Base-by-base conservation (phyloP, 176 grass and related monocot genomes). In the Hyparrhenia diplandra region DNA sequence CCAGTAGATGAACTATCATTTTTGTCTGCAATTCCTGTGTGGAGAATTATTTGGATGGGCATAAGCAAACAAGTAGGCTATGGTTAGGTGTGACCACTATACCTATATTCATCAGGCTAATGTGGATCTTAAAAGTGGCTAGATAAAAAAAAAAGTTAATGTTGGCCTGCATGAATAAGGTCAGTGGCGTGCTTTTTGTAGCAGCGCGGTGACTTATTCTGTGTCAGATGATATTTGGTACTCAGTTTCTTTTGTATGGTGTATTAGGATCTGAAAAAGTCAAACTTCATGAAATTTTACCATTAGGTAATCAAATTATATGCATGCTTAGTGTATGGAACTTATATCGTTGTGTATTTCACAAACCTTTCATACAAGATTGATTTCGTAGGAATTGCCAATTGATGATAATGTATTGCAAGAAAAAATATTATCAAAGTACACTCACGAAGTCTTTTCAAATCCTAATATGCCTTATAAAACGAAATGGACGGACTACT, bases 21-120 rank as follows among this genome's bases (percentile, higher is more conserved):
- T 77, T 61, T 76, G 45, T 46, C 5, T 85, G 34, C 20, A 1
- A 67, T 86, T 67, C 39, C 41, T 85, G 10, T 27, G 39, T 20
- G 16, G 4, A 20, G 0, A 3, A 24, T 10, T 0, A 5, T 55
- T 55, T 17, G 16, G 43, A 64, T 45, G 37, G 51, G 73, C 35
- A 75, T 57, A 14, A 14, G 46, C 51, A 36, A 32, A 29, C 35
- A 60, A 20, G 73, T 49, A 57, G 47, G 52, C 62, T 21, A 39
- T 23, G 39, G 23, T 14, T 36, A 27, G 34, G 59, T 10, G 57
- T 84, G 36, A 30, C 25, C 13, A 58, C 24, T 30, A 34, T 34
- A 58, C 1, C 5, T 24, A 21, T 64, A 13, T 29, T 2, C 13
- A 14, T 49, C 10, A 28, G 37, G 25, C 13, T 75, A 31, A 67